Evolutionary conservation across 2,329 filamentous ascomycete genomes (phyloP).

Genomic region (Colletotrichum sansevieriae): DNA sequence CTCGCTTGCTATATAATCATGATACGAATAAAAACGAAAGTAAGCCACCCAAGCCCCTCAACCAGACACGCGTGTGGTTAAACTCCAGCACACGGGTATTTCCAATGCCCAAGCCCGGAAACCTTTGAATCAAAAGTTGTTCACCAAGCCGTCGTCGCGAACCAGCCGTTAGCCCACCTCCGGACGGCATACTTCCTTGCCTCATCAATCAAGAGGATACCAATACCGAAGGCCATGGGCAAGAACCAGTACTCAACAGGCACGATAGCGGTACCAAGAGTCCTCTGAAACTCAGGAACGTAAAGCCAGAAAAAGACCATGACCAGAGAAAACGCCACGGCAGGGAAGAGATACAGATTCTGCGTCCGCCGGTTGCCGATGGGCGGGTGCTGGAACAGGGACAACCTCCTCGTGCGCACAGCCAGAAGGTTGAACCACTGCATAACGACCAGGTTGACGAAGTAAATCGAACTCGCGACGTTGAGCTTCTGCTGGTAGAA

Average conservation of each 20-base stretch:
- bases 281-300: slow-evolving; percentile 72
- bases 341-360: slow-evolving; percentile 78
- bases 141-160: slow-evolving; percentile 65
- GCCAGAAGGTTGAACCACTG: slow-evolving; percentile 83
- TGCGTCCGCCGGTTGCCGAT: slow-evolving; percentile 73
- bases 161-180: slow-evolving; percentile 56
- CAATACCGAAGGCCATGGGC: slow-evolving; percentile 77
- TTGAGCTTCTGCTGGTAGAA: slow-evolving; percentile 69
- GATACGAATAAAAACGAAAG: neutral
- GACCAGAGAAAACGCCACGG: slow-evolving; percentile 75
- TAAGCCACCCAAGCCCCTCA: neutral
- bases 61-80: too few relatives aligned
- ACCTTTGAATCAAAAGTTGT: neutral
- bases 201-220: slow-evolving; percentile 66
- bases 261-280: slow-evolving; percentile 72
- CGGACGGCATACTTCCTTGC: slow-evolving; percentile 63
- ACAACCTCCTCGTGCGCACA: slow-evolving; percentile 73
- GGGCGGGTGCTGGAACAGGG: slow-evolving; percentile 80
- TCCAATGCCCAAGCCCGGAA: neutral
- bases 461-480: slow-evolving; percentile 80
- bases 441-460: slow-evolving; percentile 85
- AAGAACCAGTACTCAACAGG: slow-evolving; percentile 83
- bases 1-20: neutral
- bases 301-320: slow-evolving; percentile 81
- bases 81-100: neutral